Evolutionary conservation across 345 rosid genomes (phyloP).

Genomic region (Dipteronia dyeriana): DNA sequence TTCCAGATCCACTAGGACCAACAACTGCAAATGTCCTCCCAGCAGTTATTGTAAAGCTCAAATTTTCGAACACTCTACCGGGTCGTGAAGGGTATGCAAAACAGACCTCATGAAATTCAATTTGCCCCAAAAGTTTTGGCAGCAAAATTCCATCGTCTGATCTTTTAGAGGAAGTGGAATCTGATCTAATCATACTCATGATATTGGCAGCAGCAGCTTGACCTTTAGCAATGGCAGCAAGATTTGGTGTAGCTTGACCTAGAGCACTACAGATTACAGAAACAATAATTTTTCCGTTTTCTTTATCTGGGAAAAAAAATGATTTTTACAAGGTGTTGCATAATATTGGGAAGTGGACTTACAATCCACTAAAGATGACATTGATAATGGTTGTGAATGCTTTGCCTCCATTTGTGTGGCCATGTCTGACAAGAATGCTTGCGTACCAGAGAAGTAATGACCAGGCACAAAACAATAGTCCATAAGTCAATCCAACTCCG

Average conservation of each 20-base stretch:
- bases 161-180: conserved; percentile 27
- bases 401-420: conserved; percentile 64
- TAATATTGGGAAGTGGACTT: conserved; percentile 32
- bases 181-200: conserved; percentile 44
- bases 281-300: conserved; percentile 12
- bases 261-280: conserved; percentile 48
- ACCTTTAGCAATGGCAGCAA: conserved; percentile 77
- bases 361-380: conserved; percentile 84
- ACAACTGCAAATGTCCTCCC: conserved; percentile 73
- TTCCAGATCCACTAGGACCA: conserved; percentile 93
- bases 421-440: conserved; percentile 68
- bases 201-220: conserved; percentile 69
- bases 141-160: conserved; percentile 38
- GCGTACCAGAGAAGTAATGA: conserved; percentile 81
- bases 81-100: conserved; percentile 77
- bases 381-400: conserved; percentile 77
- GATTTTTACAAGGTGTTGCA: not conserved
- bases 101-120: conserved; percentile 58
- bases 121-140: conserved; percentile 49
- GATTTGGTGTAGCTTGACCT: conserved; percentile 79
- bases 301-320: conserved; percentile 15
- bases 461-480: conserved; percentile 76
- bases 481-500: conserved; percentile 74
- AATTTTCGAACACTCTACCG: conserved; percentile 55
- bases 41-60: conserved; percentile 63